Percentiles rank a stretch among this genome's conserved stretches.
Evolutionary conservation across 192 early-diverging fungal genomes (phyloP).

Genomic region (Geranomyces variabilis): DNA sequence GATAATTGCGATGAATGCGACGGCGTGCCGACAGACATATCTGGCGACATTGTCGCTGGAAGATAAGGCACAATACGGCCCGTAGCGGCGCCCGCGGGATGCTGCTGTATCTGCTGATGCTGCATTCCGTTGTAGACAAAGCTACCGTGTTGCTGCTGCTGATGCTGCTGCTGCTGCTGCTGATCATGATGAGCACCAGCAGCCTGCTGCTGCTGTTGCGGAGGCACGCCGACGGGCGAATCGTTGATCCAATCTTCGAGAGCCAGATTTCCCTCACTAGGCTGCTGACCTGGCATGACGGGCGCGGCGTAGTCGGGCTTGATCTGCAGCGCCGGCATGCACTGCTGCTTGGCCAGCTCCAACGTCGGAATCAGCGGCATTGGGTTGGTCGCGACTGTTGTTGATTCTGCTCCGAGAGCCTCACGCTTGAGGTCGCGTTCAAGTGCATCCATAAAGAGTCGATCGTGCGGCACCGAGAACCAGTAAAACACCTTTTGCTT

Average conservation of each 20-base stretch:
- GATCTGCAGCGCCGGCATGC: constrained; percentile 67
- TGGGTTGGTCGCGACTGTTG: constrained; percentile 61
- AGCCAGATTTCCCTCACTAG: constrained; percentile 10
- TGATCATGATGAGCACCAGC: constrained; percentile 33
- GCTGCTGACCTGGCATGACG: too few relatives aligned
- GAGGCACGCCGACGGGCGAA: constrained; percentile 24
- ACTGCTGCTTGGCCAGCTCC: constrained; percentile 59
- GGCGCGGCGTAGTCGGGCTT: constrained; percentile 35
- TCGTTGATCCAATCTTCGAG: constrained; percentile 31
- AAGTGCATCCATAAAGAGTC: constrained; percentile 92
- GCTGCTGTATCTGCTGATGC: background rate
- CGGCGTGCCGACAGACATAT: constrained; percentile 24
- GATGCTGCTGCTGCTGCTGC: constrained; percentile 8
- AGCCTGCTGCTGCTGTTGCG: background rate
- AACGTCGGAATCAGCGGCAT: constrained; percentile 43
- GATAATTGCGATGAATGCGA: constrained; percentile 7
- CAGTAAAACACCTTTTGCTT: constrained; percentile 99
- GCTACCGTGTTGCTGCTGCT: background rate
- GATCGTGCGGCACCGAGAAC: constrained; percentile 92
- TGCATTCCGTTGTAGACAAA: constrained; percentile 3
- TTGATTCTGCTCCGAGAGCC: constrained; percentile 80
- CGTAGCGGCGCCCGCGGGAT: background rate
- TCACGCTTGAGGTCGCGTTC: constrained; percentile 96
- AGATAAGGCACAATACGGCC: constrained; percentile 8
- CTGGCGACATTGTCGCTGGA: constrained; percentile 30